Evolutionary conservation across 202 grass and related monocot genomes (phyloP).

Genomic region (Bolboschoenoplectus hybrid): DNA sequence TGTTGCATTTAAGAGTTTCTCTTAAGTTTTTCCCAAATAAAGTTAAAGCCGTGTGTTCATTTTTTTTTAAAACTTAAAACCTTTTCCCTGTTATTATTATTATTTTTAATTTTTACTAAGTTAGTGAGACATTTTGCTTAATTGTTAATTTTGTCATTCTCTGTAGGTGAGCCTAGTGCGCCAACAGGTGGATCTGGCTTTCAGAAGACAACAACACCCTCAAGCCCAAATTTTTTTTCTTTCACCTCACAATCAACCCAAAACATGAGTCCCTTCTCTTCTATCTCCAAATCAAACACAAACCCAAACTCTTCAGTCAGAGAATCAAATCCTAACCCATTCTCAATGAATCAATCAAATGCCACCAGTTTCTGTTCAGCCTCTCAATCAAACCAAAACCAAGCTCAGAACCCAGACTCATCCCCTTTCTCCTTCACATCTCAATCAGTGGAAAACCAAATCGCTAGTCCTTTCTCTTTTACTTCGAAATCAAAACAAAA

Average conservation of each 20-base stretch:
- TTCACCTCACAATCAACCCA: constrained; percentile 29
- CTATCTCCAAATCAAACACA: constrained; percentile 13
- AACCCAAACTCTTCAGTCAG: constrained; percentile 5
- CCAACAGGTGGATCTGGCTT: neutral
- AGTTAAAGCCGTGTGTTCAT: neutral
- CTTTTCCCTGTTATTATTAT: neutral
- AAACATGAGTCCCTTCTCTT: constrained; percentile 21
- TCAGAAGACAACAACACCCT: neutral
- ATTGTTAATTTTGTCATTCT: constrained; percentile 17
- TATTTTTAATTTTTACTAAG: neutral
- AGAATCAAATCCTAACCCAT: constrained; percentile 38
- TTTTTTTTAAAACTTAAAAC: too few species aligned
- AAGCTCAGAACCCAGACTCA: neutral
- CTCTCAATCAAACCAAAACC: constrained; percentile 27
- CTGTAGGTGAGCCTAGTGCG: constrained; percentile 30
- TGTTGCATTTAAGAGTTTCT: neutral
- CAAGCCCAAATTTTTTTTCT: constrained; percentile 27
- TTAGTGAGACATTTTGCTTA: neutral
- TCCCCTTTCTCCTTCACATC: constrained; percentile 25
- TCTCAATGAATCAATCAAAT: constrained; percentile 27
- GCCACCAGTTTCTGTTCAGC: neutral
- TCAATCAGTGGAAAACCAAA: constrained; percentile 29
- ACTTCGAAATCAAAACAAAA: constrained; percentile 26
- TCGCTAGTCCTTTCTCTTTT: constrained; percentile 2
- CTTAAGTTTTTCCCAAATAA: neutral